A percentile compares a stretch with the other conserved stretches of the same genome.
Conservation (phyloP, 305 asterid genomes). For the Solanum hybrid region DNA sequence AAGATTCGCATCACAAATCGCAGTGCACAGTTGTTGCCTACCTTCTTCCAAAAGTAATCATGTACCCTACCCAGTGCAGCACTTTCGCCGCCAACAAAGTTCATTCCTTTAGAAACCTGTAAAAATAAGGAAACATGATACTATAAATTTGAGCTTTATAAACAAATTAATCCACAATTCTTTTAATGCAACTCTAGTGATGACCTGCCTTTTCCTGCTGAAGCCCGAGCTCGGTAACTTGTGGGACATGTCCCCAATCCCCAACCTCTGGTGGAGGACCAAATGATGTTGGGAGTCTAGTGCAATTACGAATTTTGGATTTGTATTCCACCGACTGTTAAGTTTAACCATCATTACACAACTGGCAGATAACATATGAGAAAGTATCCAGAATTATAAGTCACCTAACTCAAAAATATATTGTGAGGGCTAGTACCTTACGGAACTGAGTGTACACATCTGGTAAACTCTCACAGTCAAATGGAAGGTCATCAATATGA, state of each 20-base stretch:
- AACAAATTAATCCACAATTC: background rate
- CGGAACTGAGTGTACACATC: conserved; percentile 92
- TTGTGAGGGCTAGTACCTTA: conserved; percentile 38
- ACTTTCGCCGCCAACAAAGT: conserved; percentile 83
- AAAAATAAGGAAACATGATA: background rate
- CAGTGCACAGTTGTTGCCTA: background rate
- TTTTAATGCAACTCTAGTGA: background rate
- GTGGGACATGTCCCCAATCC: conserved; percentile 85
- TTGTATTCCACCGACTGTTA: conserved; percentile 71
- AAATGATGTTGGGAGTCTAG: conserved; percentile 53
- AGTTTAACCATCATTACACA: conserved; percentile 17
- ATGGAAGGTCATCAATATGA: conserved; percentile 83
- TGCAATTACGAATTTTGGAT: conserved; percentile 49
- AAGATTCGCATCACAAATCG: background rate
- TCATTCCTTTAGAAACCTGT: conserved; percentile 77
- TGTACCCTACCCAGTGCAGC: conserved; percentile 74
- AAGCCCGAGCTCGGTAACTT: conserved; percentile 52
- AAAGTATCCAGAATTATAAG: background rate
- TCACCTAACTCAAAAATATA: background rate
- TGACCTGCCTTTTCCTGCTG: conserved; percentile 46
- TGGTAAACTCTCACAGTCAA: conserved; percentile 51
- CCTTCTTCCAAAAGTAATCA: conserved; percentile 96
- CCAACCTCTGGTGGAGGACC: conserved; percentile 61
- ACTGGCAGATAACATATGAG: background rate
- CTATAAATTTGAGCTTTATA: background rate